Conservation (phyloP, 2,329 filamentous ascomycete genomes). For the Tolypocladium inflatum region DNA sequence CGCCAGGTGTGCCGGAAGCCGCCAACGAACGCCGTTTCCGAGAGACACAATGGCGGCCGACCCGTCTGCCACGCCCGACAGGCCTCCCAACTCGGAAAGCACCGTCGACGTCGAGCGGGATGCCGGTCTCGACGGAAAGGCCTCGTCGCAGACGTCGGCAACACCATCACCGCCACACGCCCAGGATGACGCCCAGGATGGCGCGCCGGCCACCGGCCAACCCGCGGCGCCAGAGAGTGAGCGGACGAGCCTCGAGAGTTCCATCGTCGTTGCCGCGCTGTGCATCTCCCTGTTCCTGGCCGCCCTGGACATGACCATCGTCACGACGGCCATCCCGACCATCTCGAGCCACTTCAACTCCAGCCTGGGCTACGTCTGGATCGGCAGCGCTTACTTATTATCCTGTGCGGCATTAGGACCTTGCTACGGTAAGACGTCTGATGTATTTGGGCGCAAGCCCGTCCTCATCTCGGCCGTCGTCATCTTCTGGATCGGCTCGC, state of each 20-base stretch:
- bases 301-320: constrained; percentile 50
- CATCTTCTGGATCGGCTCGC: constrained; percentile 45
- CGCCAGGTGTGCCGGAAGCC: background rate
- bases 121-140: constrained; percentile 1
- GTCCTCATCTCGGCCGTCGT: constrained; percentile 39
- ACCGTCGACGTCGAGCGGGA: constrained; percentile 17
- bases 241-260: constrained; percentile 27
- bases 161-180: background rate
- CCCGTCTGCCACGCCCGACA: constrained; percentile 6
- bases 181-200: background rate
- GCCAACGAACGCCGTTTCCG: background rate
- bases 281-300: constrained; percentile 40
- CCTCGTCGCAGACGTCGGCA: background rate
- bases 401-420: too few species aligned
- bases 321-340: constrained; percentile 58
- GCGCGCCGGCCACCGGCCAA: background rate
- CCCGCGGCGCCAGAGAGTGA: constrained; percentile 18
- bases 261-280: constrained; percentile 30
- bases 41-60: background rate
- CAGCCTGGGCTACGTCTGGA: constrained; percentile 65
- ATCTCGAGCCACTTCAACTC: constrained; percentile 56
- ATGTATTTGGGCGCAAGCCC: constrained; percentile 50
- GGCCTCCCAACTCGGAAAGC: constrained; percentile 16
- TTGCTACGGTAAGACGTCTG: too few species aligned
- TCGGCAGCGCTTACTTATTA: constrained; percentile 69